phyloP scores from a whole-genome alignment of 345 rosid genomes.

The Citrus trifoliata region DNA sequence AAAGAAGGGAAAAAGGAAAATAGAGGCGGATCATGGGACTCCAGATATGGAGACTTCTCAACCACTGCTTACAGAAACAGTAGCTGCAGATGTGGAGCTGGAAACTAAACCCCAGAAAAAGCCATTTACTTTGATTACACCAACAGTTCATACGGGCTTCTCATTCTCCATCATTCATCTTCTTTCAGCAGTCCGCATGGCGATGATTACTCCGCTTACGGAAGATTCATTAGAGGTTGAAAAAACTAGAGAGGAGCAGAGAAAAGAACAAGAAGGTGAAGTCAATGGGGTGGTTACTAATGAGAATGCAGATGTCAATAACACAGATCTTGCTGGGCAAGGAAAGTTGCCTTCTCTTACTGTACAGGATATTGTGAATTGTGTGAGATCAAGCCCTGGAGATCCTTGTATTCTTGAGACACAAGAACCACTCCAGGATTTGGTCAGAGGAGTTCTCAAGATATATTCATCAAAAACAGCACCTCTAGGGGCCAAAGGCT shows the following conservation, averaged over 20 bases:
- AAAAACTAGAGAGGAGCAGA: slow-evolving; percentile 50
- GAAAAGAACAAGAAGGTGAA: slow-evolving; percentile 37
- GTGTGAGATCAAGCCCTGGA: slow-evolving; percentile 86
- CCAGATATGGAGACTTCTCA: slow-evolving; percentile 55
- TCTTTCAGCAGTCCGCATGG: slow-evolving; percentile 91
- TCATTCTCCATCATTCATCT: slow-evolving; percentile 96
- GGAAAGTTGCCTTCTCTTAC: slow-evolving; percentile 62
- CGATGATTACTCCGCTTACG: slow-evolving; percentile 61
- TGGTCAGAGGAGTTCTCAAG: slow-evolving; percentile 93
- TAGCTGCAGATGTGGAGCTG: slow-evolving; percentile 50
- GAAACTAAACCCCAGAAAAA: slow-evolving; percentile 80
- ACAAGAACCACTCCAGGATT: slow-evolving; percentile 95
- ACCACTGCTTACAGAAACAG: slow-evolving; percentile 42
- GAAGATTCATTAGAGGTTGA: slow-evolving; percentile 64
- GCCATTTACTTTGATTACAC: slow-evolving; percentile 80
- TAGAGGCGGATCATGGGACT: slow-evolving; percentile 46
- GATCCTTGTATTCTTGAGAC: slow-evolving; percentile 94
- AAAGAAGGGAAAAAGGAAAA: slow-evolving; percentile 70
- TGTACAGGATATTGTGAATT: slow-evolving; percentile 86
- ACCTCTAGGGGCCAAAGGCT: slow-evolving; percentile 94
- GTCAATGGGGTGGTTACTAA: slow-evolving; percentile 39
- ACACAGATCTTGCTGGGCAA: slow-evolving; percentile 37
- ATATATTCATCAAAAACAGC: slow-evolving; percentile 89
- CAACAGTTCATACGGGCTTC: slow-evolving; percentile 91
- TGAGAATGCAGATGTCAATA: slow-evolving; percentile 41